These are phyloP conservation scores for Whalleya microplaca DNA, from an alignment of 2,329 filamentous ascomycete species.

Conservation along the genomic window DNA sequence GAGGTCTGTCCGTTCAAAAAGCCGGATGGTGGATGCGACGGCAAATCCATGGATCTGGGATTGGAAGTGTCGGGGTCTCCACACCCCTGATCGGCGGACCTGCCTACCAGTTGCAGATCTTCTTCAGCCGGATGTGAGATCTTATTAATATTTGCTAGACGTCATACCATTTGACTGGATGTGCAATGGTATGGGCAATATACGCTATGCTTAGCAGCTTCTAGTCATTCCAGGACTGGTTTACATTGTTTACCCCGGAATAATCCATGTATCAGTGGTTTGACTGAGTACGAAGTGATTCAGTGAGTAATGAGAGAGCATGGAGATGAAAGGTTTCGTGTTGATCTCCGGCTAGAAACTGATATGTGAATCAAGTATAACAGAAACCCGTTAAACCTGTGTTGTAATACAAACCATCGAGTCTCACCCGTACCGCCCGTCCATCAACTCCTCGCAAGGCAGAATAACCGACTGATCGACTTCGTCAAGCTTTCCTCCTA, in stretches of 20 bases:
- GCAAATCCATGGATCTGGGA: background rate
- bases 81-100: background rate
- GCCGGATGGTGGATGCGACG: background rate
- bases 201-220: background rate
- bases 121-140: background rate
- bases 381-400: slow-evolving; percentile 12
- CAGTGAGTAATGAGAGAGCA: background rate
- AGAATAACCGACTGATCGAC: slow-evolving; percentile 14
- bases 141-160: background rate
- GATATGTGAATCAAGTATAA: slow-evolving; percentile 15
- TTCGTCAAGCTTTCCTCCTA: slow-evolving; percentile 4
- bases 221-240: background rate
- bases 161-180: background rate
- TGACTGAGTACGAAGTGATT: background rate
- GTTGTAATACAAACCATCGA: slow-evolving; percentile 19
- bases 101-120: background rate
- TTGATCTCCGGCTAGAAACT: slow-evolving; percentile 6
- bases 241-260: background rate
- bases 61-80: background rate
- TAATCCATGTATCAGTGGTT: background rate
- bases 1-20: background rate
- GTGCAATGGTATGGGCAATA: no score
- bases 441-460: slow-evolving; percentile 25
- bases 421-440: slow-evolving; percentile 16
- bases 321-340: background rate